A percentile compares a stretch with the other conserved stretches of the same genome.
phyloP scores from a whole-genome alignment of 2,329 filamentous ascomycete genomes.

The Ceratocystis colombiana region DNA sequence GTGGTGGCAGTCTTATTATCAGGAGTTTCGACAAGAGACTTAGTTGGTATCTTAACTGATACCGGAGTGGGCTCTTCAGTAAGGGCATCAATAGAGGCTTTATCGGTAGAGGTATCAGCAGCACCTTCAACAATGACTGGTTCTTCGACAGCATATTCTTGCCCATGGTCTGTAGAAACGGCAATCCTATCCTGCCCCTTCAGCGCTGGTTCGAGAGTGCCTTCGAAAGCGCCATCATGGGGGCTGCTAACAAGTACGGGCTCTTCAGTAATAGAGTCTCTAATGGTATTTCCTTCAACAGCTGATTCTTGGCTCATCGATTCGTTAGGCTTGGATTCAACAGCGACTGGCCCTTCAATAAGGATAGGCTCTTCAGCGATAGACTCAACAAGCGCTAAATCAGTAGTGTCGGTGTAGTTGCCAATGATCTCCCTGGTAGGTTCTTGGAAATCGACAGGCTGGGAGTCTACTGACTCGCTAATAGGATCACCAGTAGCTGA shows the following conservation, averaged over 20 bases:
- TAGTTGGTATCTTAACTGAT: neutral
- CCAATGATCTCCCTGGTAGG: too few species aligned
- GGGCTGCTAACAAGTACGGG: neutral
- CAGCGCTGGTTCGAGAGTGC: neutral
- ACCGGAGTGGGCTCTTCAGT: neutral
- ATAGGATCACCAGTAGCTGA: neutral
- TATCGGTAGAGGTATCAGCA: neutral
- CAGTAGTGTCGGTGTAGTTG: too few species aligned
- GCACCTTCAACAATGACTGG: neutral
- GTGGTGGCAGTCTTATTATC: neutral
- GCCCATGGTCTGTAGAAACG: too few species aligned
- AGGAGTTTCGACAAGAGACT: neutral
- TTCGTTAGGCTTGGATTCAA: neutral
- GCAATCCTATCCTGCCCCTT: too few species aligned
- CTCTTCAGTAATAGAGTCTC: neutral
- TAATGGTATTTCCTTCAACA: neutral
- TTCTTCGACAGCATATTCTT: neutral
- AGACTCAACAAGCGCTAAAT: neutral
- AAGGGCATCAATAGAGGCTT: neutral
- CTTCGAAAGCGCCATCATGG: neutral
- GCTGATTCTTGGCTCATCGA: neutral
- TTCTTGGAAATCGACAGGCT: too few species aligned
- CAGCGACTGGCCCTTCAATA: neutral
- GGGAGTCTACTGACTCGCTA: neutral
- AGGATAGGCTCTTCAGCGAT: neutral